These are phyloP conservation scores for Fragilariopsis cylindrus DNA, from an alignment of 108 stramenopile genomes.

Conservation along the genomic window DNA sequence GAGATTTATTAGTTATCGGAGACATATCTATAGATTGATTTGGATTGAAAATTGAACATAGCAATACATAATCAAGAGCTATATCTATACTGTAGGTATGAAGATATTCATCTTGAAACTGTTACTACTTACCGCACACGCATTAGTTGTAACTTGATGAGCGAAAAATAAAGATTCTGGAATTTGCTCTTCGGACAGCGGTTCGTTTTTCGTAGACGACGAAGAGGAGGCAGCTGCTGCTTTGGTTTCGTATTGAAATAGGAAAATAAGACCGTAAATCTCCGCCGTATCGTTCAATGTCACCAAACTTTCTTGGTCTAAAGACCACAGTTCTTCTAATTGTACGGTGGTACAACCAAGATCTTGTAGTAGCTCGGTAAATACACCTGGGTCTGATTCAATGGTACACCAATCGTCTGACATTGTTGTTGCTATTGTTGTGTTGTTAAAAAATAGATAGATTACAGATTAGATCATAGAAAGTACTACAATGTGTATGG, in stretches of 20 bases:
- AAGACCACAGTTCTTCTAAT: slow-evolving; percentile 76
- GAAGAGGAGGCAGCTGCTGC: not conserved
- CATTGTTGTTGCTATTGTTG: not conserved
- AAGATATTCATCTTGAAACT: not conserved
- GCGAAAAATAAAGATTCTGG: slow-evolving; percentile 85
- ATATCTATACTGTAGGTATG: not conserved
- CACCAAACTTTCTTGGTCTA: slow-evolving; percentile 70
- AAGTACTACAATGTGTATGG: too few species aligned
- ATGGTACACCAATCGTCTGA: slow-evolving; percentile 65
- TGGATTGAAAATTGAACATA: not conserved
- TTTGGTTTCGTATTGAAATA: slow-evolving; percentile 88
- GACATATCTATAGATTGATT: not conserved
- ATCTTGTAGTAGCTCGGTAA: slow-evolving; percentile 85
- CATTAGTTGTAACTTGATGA: slow-evolving; percentile 88
- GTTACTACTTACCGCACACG: slow-evolving; percentile 39
- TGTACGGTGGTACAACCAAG: slow-evolving; percentile 82
- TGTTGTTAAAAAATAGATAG: too few species aligned
- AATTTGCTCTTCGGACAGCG: slow-evolving; percentile 47
- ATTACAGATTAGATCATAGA: too few species aligned
- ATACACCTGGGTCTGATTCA: slow-evolving; percentile 88
- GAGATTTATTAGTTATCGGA: not conserved
- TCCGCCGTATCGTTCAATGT: slow-evolving; percentile 32
- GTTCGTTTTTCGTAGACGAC: not conserved
- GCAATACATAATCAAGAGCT: not conserved
- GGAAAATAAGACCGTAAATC: slow-evolving; percentile 89